These are phyloP conservation scores for Suhomyces faveliae DNA, from an alignment of 805 yeast genomes.

Conservation along the genomic window DNA sequence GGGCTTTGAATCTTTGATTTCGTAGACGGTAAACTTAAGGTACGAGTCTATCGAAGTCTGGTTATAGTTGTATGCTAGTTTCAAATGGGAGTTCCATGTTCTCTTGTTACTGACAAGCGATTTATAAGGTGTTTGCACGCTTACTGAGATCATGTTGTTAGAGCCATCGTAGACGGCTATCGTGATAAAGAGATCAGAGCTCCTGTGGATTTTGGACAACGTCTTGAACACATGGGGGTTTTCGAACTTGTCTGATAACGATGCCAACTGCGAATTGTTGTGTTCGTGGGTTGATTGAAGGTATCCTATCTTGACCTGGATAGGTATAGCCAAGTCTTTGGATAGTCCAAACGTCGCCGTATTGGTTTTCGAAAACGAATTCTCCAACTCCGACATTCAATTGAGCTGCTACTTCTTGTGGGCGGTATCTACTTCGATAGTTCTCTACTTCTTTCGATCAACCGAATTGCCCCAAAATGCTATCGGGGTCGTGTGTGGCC, in stretches of 20 bases:
- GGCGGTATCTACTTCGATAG: not conserved
- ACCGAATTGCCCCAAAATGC: not conserved
- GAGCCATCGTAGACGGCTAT: constrained; percentile 32
- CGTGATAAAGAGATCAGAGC: constrained; percentile 36
- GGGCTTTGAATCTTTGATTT: constrained; percentile 54
- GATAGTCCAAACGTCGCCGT: constrained; percentile 40
- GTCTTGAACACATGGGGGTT: constrained; percentile 35
- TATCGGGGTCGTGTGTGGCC: no score
- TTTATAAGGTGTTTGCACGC: constrained; percentile 37
- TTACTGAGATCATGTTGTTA: constrained; percentile 26
- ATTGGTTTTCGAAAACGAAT: constrained; percentile 14
- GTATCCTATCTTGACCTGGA: constrained; percentile 32
- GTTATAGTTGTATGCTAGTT: constrained; percentile 66
- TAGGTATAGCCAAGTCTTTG: constrained; percentile 34
- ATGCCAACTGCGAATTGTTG: constrained; percentile 14
- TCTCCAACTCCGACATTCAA: not conserved
- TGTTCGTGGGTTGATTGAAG: constrained; percentile 20
- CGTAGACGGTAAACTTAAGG: constrained; percentile 65
- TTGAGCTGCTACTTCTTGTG: not conserved
- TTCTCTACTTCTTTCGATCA: no score
- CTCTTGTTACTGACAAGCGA: constrained; percentile 32
- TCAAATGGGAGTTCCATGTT: constrained; percentile 74
- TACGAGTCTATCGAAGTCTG: constrained; percentile 67
- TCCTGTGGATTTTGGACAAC: constrained; percentile 28
- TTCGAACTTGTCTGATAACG: constrained; percentile 33